Evolutionary conservation across 495 filamentous ascomycete genomes (phyloP).

Genomic region (Penicillium egyptiacum): DNA sequence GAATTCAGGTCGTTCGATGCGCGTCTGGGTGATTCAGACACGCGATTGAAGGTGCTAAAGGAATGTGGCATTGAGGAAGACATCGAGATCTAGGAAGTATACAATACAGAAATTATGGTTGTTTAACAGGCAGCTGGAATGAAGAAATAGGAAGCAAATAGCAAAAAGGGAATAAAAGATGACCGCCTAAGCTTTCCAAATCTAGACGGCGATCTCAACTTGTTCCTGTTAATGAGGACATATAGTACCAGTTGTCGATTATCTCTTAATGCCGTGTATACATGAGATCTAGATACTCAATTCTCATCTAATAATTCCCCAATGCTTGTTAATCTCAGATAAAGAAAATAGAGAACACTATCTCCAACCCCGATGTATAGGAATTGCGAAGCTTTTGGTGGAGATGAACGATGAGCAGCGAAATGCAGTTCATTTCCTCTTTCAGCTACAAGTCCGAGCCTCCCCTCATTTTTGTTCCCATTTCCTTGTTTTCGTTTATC

Average conservation of each 20-base stretch:
- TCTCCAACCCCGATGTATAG: background rate
- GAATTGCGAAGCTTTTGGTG: background rate
- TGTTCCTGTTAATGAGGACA: background rate
- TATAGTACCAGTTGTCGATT: background rate
- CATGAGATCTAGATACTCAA: background rate
- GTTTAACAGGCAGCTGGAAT: background rate
- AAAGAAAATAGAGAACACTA: background rate
- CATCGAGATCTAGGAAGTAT: background rate
- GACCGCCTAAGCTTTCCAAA: constrained; percentile 11
- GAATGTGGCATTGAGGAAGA: constrained; percentile 1
- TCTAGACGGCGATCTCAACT: constrained; percentile 8
- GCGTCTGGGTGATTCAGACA: background rate
- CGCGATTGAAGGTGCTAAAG: background rate
- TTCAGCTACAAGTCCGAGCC: constrained; percentile 4
- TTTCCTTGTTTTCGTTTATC: background rate
- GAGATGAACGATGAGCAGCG: background rate
- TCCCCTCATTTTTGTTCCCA: constrained; percentile 9
- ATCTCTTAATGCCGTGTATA: background rate
- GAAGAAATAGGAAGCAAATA: background rate
- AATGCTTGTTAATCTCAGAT: background rate
- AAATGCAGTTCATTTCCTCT: constrained; percentile 2
- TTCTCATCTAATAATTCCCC: background rate
- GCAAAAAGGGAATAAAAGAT: background rate
- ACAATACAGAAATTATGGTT: background rate
- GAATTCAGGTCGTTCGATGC: background rate